Evolutionary conservation across 495 filamentous ascomycete genomes (phyloP).

Genomic region (Penicillium longicatenatum): DNA sequence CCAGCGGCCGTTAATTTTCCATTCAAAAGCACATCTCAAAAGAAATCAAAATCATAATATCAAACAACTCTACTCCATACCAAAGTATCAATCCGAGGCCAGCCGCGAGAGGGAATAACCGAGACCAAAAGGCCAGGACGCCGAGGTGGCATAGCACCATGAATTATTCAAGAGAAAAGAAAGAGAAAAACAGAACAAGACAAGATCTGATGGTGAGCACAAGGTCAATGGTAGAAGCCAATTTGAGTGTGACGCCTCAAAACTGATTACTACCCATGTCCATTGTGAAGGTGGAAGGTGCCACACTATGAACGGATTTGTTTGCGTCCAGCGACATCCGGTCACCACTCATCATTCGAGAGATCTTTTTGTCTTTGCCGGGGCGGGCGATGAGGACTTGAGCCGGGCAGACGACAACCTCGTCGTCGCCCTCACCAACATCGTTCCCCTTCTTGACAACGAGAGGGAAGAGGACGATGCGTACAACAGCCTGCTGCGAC

Average conservation of each 20-base stretch:
- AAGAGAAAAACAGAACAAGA: slow-evolving; percentile 7
- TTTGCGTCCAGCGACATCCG: slow-evolving; percentile 46
- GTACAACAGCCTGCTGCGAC: slow-evolving; percentile 70
- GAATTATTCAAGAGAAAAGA: slow-evolving; percentile 7
- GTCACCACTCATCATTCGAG: slow-evolving; percentile 45
- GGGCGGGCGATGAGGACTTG: slow-evolving; percentile 75
- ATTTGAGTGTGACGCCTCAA: slow-evolving; percentile 48
- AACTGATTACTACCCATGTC: slow-evolving; percentile 53
- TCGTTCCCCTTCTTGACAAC: slow-evolving; percentile 95
- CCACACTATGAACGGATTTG: slow-evolving; percentile 48
- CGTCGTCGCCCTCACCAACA: slow-evolving; percentile 77
- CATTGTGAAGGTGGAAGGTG: slow-evolving; percentile 44
- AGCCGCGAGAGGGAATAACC: slow-evolving; percentile 10
- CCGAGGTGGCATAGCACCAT: slow-evolving; percentile 18
- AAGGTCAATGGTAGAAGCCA: slow-evolving; percentile 17
- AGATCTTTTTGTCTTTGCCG: slow-evolving; percentile 46
- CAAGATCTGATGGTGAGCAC: slow-evolving; percentile 2
- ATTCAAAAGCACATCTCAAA: slow-evolving; percentile 15
- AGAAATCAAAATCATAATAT: slow-evolving; percentile 19
- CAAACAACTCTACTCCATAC: slow-evolving; percentile 20
- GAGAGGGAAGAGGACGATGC: slow-evolving; percentile 89
- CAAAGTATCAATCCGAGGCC: slow-evolving; percentile 21
- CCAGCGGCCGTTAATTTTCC: slow-evolving; percentile 23
- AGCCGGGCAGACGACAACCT: slow-evolving; percentile 90
- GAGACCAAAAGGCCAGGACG: slow-evolving; percentile 12